Percentiles rank a stretch among this genome's conserved stretches.
These are phyloP conservation scores for Trichoderma atroviride DNA, from an alignment of 2,329 filamentous ascomycete species.

Conservation along the genomic window DNA sequence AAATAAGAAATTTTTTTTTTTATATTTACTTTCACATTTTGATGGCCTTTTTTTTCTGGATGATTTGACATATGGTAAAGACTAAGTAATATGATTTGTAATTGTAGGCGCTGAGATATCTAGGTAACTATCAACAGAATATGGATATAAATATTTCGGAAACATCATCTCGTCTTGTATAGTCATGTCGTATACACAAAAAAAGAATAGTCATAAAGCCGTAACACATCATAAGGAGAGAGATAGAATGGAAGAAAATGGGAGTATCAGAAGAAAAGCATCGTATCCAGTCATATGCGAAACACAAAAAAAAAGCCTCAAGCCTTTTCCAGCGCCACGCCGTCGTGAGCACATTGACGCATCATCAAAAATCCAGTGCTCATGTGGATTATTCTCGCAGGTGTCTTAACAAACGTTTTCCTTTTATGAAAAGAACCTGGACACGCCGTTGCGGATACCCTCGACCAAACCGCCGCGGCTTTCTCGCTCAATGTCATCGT, in stretches of 20 bases:
- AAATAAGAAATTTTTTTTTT: too few species aligned
- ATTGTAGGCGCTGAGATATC: background rate
- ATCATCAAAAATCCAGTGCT: background rate
- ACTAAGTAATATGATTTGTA: background rate
- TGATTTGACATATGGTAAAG: background rate
- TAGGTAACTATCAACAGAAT: background rate
- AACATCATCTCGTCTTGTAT: conserved; percentile 5
- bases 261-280: background rate
- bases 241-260: conserved; percentile 8
- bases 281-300: conserved; percentile 23
- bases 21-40: background rate
- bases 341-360: conserved; percentile 19
- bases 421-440: conserved; percentile 47
- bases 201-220: conserved; percentile 19
- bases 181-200: conserved; percentile 1
- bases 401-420: background rate
- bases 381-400: background rate
- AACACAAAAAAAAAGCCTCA: background rate
- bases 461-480: conserved; percentile 39
- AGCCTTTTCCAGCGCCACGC: conserved; percentile 1
- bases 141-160: background rate
- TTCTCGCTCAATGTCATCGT: conserved; percentile 34
- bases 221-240: conserved; percentile 24
- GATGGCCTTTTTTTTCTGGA: background rate
- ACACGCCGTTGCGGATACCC: conserved; percentile 42